These are phyloP conservation scores for Coemansia sp. DNA, from an alignment of 192 early-diverging fungal species.

Conservation along the genomic window DNA sequence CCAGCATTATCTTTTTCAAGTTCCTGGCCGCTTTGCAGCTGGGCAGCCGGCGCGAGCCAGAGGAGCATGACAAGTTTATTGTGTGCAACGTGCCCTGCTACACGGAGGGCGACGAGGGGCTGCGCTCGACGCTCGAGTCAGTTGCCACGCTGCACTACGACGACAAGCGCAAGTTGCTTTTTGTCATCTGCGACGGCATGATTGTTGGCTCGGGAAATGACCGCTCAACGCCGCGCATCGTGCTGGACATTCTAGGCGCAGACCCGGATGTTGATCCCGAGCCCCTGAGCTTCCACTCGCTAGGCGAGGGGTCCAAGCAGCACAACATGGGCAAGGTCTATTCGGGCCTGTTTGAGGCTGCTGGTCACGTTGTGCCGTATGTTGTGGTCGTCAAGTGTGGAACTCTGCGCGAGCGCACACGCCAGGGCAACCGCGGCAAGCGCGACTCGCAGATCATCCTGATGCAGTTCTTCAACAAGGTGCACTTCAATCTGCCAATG, in stretches of 20 bases:
- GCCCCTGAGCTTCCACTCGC: constrained; percentile 82
- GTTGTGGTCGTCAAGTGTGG: constrained; percentile 96
- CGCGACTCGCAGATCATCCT: constrained; percentile 98
- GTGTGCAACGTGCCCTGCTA: constrained; percentile 97
- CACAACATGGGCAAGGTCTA: constrained; percentile 99
- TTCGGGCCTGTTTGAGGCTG: constrained; percentile 93
- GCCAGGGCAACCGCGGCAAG: constrained; percentile 98
- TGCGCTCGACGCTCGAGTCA: constrained; percentile 94
- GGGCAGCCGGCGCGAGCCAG: constrained; percentile 72
- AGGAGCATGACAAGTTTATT: constrained; percentile 89
- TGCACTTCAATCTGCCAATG: constrained; percentile 96
- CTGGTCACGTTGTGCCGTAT: constrained; percentile 92
- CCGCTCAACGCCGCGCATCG: constrained; percentile 94
- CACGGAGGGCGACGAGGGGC: constrained; percentile 94
- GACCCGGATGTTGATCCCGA: constrained; percentile 83
- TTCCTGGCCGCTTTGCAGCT: constrained; percentile 94
- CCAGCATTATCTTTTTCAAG: constrained; percentile 87
- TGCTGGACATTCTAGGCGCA: constrained; percentile 94
- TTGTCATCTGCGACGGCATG: constrained; percentile 97
- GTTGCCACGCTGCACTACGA: constrained; percentile 90
- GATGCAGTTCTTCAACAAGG: constrained; percentile 97
- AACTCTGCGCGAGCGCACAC: constrained; percentile 75
- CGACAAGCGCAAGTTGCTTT: constrained; percentile 96
- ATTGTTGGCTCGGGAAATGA: constrained; percentile 97
- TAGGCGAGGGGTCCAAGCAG: constrained; percentile 87